Conservation (phyloP, 140 eudicot species). For the Senecio squalidus region DNA sequence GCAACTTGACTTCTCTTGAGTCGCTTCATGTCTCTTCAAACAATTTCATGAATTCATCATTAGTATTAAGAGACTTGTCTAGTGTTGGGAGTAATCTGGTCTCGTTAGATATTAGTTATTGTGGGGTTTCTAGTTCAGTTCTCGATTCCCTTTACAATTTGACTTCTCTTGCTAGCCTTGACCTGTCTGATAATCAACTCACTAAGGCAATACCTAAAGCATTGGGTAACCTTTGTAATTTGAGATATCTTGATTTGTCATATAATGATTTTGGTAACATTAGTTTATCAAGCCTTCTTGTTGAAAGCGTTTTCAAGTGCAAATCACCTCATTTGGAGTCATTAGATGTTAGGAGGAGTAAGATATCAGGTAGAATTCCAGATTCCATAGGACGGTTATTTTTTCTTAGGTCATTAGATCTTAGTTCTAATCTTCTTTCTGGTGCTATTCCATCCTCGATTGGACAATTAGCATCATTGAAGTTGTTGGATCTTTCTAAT, state of each 20-base stretch:
- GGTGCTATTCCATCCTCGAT: slow-evolving; percentile 16
- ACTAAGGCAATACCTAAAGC: background rate
- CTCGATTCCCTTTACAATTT: slow-evolving; percentile 1
- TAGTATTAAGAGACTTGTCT: slow-evolving; percentile 4
- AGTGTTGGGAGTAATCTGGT: background rate
- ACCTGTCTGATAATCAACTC: background rate
- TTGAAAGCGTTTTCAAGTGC: background rate
- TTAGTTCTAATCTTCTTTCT: background rate
- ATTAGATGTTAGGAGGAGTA: background rate
- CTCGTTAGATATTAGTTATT: background rate
- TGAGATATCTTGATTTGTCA: background rate
- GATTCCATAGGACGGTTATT: slow-evolving; percentile 3
- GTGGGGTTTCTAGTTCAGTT: slow-evolving; percentile 1
- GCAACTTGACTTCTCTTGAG: background rate
- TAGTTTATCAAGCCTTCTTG: background rate
- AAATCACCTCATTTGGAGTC: slow-evolving; percentile 9
- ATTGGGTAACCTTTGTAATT: background rate
- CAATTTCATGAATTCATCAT: background rate
- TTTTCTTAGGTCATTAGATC: background rate
- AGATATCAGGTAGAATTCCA: background rate
- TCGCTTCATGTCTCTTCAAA: background rate
- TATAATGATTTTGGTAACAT: background rate
- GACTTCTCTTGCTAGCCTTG: slow-evolving; percentile 12
- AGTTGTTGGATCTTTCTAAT: too few relatives aligned
- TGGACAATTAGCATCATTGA: too few relatives aligned